Base-by-base conservation (phyloP, 768 basidiomycete species). In the Coprinopsis strossmayeri region DNA sequence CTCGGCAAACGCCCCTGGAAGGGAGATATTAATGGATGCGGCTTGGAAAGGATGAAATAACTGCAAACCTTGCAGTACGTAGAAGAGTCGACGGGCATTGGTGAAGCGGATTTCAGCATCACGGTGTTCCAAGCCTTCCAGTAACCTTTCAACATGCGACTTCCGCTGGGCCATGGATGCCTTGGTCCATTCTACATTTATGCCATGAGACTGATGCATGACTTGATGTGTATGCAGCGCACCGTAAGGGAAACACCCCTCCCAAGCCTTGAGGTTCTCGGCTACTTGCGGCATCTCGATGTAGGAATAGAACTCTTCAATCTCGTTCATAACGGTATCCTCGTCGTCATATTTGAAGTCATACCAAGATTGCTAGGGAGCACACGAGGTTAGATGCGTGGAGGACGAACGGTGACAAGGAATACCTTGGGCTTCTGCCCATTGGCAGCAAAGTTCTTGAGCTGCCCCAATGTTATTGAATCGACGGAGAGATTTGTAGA, bases 241-340 rank as follows among this genome's bases (percentile, higher is more conserved):
- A 87, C 91, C 87, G 65, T 81, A 81, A 25, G 74, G 67, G 61
- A 87, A 94, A 35, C 86, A 90, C 32, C 84, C 84, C 59, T 87
- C 79, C 87, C 91, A 96, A 38, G 89, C 86, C 59, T 82, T 85
- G 54, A 90, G 70, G 62, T 91, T 91, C 71, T 91, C 88, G 2
- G 80, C 81, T 18, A 92, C 84, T 62, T 93, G 89, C 0, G 87
- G 80, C 79, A 92, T 90, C 71, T 97, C 95, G 52, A 91, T 83
- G 66, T 96, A 99, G 18, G 91, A 91, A 66, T 95, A 98, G 69
- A 98, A 97, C 66, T 99, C 96, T 50, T 97, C 90, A 32, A 99
- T 84, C 64, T 99, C 96, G 58, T 88, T 87, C 77, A 95, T 84
- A 17, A 97, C 82, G 3, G 90, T 93, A 65, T 96, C 91, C 60